A percentile compares a stretch with the other conserved stretches of the same genome.
These are phyloP conservation scores for Rhododendron molle DNA, from an alignment of 148 eudicot species.

Conservation along the genomic window DNA sequence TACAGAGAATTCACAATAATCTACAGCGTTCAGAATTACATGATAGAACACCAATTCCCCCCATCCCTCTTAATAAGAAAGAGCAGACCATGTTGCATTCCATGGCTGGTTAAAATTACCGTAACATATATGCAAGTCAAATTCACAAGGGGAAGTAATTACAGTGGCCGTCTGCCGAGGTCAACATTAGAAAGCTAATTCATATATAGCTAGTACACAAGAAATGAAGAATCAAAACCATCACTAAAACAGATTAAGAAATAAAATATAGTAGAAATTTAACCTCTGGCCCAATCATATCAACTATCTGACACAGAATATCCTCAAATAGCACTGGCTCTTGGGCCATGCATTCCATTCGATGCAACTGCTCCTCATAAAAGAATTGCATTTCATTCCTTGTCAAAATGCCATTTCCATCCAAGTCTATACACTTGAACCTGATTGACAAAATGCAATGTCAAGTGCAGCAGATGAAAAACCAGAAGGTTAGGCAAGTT, in stretches of 20 bases:
- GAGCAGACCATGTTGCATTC: neutral
- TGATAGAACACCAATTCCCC: neutral
- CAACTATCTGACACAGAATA: constrained; percentile 92
- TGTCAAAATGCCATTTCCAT: constrained; percentile 80
- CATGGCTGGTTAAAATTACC: neutral
- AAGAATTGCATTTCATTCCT: constrained; percentile 95
- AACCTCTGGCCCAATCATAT: constrained; percentile 94
- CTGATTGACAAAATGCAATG: constrained; percentile 30
- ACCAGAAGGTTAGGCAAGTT: neutral
- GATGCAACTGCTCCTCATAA: constrained; percentile 96
- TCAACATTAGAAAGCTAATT: constrained; percentile 1
- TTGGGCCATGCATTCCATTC: constrained; percentile 99
- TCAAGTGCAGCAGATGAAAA: neutral
- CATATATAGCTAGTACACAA: neutral
- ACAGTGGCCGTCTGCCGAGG: neutral
- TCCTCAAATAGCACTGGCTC: constrained; percentile 98
- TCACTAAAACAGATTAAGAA: neutral
- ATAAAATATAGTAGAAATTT: neutral
- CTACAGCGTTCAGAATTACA: neutral
- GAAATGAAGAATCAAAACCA: neutral
- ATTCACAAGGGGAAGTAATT: neutral
- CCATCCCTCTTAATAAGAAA: neutral
- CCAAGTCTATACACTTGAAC: constrained; percentile 98
- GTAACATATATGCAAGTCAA: neutral
- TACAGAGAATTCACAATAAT: neutral